phyloP scores from a whole-genome alignment of 1,139 yeast genomes.

The Yamadazyma songkhlaensis region DNA sequence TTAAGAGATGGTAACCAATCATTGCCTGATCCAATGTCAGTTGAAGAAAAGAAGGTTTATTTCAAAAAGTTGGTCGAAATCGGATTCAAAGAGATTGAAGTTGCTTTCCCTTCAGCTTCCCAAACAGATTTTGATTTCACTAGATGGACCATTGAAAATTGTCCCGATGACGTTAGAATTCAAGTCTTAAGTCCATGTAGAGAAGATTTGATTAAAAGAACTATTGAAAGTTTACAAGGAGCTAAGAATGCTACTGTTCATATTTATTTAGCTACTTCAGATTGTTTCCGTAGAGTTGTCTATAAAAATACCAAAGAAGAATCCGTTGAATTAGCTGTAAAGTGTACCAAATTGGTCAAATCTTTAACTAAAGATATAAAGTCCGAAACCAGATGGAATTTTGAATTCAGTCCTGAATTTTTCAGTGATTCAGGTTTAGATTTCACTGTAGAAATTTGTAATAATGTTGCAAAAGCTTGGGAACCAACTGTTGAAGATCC shows the following conservation, averaged over 20 bases:
- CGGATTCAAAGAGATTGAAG: constrained; percentile 50
- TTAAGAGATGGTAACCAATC: constrained; percentile 97
- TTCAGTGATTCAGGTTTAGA: constrained; percentile 45
- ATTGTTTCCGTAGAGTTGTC: constrained; percentile 45
- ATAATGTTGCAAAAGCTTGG: constrained; percentile 85
- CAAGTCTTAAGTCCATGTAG: constrained; percentile 49
- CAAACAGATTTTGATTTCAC: constrained; percentile 51
- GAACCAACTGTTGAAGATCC: constrained; percentile 79
- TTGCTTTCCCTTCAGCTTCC: constrained; percentile 48
- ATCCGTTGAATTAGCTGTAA: constrained; percentile 40
- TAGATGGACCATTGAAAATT: constrained; percentile 45
- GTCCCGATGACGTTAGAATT: constrained; percentile 45
- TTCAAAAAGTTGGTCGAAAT: constrained; percentile 44
- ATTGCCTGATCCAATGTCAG: constrained; percentile 54
- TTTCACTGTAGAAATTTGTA: constrained; percentile 42
- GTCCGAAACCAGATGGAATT: constrained; percentile 41
- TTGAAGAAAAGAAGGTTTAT: constrained; percentile 43
- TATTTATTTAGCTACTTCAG: constrained; percentile 47
- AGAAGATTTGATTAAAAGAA: constrained; percentile 43
- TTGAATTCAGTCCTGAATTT: constrained; percentile 48
- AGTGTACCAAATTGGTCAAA: constrained; percentile 39
- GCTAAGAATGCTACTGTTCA: constrained; percentile 49
- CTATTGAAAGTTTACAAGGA: constrained; percentile 46
- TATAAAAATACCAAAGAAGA: constrained; percentile 43
- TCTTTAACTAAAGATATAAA: constrained; percentile 40